Percentiles rank a stretch among this genome's conserved stretches.
Evolutionary conservation across 768 basidiomycete genomes (phyloP).

Genomic region (Pleurotus platypus): DNA sequence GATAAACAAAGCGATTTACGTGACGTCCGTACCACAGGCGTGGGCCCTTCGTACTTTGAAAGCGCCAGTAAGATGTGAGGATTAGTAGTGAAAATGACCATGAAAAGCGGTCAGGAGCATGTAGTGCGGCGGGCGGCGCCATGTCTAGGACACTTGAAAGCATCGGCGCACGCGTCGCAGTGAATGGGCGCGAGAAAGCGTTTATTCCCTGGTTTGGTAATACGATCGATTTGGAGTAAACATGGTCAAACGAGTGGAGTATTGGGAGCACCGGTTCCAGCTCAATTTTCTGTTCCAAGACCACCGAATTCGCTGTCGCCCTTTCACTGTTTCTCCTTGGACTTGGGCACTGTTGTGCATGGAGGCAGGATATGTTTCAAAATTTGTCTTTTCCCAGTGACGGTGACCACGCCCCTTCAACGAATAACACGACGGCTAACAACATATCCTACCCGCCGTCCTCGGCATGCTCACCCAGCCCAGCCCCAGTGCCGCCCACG

Average conservation of each 20-base stretch:
- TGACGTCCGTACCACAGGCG: no score
- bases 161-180: neutral
- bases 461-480: neutral
- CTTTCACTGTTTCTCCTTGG: neutral
- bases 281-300: neutral
- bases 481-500: neutral
- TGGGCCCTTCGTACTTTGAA: no score
- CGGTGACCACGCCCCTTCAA: neutral
- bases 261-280: neutral
- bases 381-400: neutral
- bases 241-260: slow-evolving; percentile 8
- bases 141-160: neutral
- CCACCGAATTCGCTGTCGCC: neutral
- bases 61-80: no score
- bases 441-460: neutral
- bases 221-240: neutral
- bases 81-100: no score
- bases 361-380: neutral
- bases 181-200: neutral
- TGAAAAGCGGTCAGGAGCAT: no score
- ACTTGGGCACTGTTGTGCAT: neutral
- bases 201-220: neutral
- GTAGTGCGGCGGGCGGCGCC: no score
- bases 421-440: neutral
- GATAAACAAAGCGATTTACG: no score